phyloP scores from a whole-genome alignment of 1,284 basidiomycete species.

The Pascua sp. region DNA sequence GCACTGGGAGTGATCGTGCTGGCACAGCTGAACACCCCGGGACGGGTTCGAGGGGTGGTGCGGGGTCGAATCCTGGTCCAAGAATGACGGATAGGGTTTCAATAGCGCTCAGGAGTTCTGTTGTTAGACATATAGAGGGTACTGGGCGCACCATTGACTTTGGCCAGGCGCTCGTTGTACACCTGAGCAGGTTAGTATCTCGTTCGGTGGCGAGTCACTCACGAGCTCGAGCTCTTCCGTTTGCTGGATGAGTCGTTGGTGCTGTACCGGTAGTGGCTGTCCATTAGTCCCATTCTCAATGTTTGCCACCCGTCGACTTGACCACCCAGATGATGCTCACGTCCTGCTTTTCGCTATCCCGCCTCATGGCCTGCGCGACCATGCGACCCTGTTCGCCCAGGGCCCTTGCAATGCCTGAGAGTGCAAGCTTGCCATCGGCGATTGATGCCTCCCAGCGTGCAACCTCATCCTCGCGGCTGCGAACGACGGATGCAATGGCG shows the following conservation, averaged over 20 bases:
- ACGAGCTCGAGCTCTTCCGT: constrained; percentile 34
- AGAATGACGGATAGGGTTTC: constrained; percentile 33
- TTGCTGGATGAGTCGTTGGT: constrained; percentile 32
- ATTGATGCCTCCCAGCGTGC: constrained; percentile 38
- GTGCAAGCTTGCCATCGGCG: constrained; percentile 25
- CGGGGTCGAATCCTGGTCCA: constrained; percentile 37
- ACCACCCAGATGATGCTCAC: constrained; percentile 15
- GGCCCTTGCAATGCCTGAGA: constrained; percentile 31
- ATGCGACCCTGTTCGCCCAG: constrained; percentile 37
- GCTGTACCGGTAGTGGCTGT: constrained; percentile 36
- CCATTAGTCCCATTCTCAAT: background rate
- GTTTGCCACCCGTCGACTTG: background rate
- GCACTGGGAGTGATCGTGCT: background rate
- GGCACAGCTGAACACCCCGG: constrained; percentile 16
- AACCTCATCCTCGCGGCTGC: constrained; percentile 42
- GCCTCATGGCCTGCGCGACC: constrained; percentile 24
- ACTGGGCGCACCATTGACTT: constrained; percentile 28
- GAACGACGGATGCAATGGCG: constrained; percentile 37
- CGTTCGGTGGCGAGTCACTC: background rate
- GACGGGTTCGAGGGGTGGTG: constrained; percentile 35
- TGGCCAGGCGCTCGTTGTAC: constrained; percentile 35
- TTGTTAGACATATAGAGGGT: background rate
- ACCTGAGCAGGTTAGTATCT: constrained; percentile 20
- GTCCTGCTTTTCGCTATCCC: constrained; percentile 31
- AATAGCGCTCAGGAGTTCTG: constrained; percentile 21